Base-by-base conservation (phyloP, 306 rosid species). In the Cyamopsis tetragonoloba region DNA sequence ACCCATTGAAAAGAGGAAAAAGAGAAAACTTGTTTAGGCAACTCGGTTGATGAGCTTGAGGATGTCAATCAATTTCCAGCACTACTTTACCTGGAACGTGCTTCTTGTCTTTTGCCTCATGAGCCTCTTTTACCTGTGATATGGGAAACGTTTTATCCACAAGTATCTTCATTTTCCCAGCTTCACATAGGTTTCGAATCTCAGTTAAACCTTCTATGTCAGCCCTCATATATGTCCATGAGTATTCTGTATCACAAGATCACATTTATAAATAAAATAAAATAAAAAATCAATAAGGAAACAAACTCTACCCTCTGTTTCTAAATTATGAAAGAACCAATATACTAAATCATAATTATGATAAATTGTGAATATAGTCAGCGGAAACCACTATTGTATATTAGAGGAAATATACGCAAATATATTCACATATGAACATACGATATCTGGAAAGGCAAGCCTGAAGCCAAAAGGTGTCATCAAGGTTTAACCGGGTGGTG, bases 211-310 rank as follows among this genome's bases (percentile, higher is more conserved):
- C 99, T 46, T 93, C 99, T 15, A 80, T 35, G 74, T 93, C 99
- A 4, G 97, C 89, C 79, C 97, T 86, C 99, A 93, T 93, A 71
- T 44, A 88, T 19, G 87, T 82, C 99, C 96, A 93, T 37, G 85
- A 86, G 80, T 93, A 93, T 35, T 88, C 97, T 90, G 79, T 41
- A 84, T 75, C 79, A 72, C 34, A 60, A 49, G 75, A 23, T 53
- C 43, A 66, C 20, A 15, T 66, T 6, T 49, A 10, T 5, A 57
- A n/a, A n/a, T n/a, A n/a, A n/a, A n/a, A n/a, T n/a, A n/a, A n/a
- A n/a, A n/a, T n/a, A n/a, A n/a, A n/a, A n/a, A n/a, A n/a, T n/a
- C 11, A 47, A 23, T 10, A 27, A 62, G 55, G 31, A 55, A 37
- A 61, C 38, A 10, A 59, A 26, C 34, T 24, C 27, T 55, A 57